Evolutionary conservation across 129 eudicot species (phyloP).

Genomic region (Centaurea solstitialis): DNA sequence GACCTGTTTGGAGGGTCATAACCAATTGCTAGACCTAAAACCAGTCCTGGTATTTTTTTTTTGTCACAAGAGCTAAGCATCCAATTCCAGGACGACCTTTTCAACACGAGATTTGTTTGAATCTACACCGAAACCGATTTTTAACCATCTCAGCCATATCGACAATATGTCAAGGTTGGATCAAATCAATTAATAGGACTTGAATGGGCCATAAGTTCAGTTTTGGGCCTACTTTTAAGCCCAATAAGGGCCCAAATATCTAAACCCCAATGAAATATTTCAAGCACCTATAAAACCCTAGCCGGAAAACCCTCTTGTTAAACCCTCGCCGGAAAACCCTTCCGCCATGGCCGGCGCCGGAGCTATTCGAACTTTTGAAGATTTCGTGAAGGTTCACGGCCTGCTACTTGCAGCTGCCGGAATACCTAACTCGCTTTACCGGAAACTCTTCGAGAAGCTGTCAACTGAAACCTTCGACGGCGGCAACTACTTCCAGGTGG

Average conservation of each 20-base stretch:
- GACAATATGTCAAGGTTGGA: too few species aligned
- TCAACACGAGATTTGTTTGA: too few species aligned
- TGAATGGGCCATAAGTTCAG: not conserved
- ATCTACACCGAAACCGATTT: too few species aligned
- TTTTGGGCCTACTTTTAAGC: not conserved
- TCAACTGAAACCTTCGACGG: slow-evolving; percentile 80
- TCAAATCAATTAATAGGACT: too few species aligned
- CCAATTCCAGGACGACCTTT: too few species aligned
- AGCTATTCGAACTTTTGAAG: slow-evolving; percentile 47
- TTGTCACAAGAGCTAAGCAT: too few species aligned
- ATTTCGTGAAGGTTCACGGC: slow-evolving; percentile 70
- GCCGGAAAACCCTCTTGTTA: slow-evolving; percentile 20
- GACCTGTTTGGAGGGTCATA: too few species aligned
- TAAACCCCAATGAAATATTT: too few species aligned
- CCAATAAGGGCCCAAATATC: slow-evolving; percentile 1
- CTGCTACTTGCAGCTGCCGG: slow-evolving; percentile 82
- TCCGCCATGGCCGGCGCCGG: slow-evolving; percentile 45
- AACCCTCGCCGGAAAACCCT: slow-evolving; percentile 34
- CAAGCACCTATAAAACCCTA: too few species aligned
- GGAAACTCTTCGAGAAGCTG: slow-evolving; percentile 65
- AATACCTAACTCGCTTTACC: slow-evolving; percentile 64
- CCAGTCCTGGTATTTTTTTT: too few species aligned
- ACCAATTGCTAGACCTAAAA: too few species aligned
- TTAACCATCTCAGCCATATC: too few species aligned
- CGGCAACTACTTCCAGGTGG: slow-evolving; percentile 86